Conservation (phyloP, 1,139 yeast species). For the Yamadazyma atmosphaerica region DNA sequence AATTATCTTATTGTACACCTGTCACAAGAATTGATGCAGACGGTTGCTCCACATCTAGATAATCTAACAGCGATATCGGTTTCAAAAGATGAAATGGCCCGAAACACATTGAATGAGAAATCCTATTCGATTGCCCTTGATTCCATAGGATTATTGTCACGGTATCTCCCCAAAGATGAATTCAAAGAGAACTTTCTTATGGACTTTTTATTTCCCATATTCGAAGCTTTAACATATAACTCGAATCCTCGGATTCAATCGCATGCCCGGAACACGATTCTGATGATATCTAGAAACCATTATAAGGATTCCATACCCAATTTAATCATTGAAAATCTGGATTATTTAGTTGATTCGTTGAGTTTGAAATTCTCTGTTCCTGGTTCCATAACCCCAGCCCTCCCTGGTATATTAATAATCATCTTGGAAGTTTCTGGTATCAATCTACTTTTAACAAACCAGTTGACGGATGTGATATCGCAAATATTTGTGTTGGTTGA, state of each 20-base stretch:
- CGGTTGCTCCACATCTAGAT: conserved; percentile 11
- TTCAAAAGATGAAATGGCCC: conserved; percentile 19
- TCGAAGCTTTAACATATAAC: conserved; percentile 36
- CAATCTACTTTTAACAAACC: conserved; percentile 52
- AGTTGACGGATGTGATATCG: conserved; percentile 68
- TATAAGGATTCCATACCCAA: conserved; percentile 57
- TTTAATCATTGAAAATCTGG: conserved; percentile 67
- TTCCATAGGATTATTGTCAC: conserved; percentile 29
- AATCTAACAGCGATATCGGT: conserved; percentile 7
- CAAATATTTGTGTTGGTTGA: conserved; percentile 79
- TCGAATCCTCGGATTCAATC: conserved; percentile 29
- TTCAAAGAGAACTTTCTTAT: conserved; percentile 33
- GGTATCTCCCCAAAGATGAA: conserved; percentile 23
- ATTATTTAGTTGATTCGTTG: conserved; percentile 76
- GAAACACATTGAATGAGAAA: conserved; percentile 18
- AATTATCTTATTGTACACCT: conserved; percentile 15
- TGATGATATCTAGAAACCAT: conserved; percentile 48
- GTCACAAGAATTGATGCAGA: conserved; percentile 24
- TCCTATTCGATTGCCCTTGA: conserved; percentile 33
- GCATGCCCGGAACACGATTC: conserved; percentile 29
- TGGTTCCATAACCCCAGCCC: conserved; percentile 64
- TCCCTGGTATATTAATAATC: conserved; percentile 68
- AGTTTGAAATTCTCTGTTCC: conserved; percentile 69
- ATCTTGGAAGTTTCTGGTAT: conserved; percentile 70
- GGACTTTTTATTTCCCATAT: conserved; percentile 32